phyloP scores from a whole-genome alignment of 129 eudicot genomes.

The Escallonia rubra region DNA sequence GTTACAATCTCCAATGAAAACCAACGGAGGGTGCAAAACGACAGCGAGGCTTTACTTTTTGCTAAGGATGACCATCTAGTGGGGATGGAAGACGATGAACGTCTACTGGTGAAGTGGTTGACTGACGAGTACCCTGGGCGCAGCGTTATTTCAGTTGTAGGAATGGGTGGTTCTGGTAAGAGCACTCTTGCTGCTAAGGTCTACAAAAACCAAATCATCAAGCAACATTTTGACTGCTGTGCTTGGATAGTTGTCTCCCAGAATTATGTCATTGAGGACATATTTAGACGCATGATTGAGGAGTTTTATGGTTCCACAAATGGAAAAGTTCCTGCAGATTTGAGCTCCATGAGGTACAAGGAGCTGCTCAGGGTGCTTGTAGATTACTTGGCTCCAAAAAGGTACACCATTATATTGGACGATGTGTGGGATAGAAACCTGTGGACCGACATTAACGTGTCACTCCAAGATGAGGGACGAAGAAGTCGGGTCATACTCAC shows the following conservation, averaged over 20 bases:
- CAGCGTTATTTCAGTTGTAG: constrained; percentile 1
- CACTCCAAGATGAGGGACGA: constrained; percentile 5
- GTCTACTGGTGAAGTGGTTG: neutral
- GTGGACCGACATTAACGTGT: neutral
- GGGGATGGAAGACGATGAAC: neutral
- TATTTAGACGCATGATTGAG: neutral
- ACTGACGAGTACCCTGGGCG: neutral
- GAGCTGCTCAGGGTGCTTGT: neutral
- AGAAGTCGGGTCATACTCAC: constrained; percentile 18
- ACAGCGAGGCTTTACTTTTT: neutral
- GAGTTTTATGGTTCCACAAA: neutral
- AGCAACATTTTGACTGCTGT: neutral
- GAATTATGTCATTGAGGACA: neutral
- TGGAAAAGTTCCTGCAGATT: neutral
- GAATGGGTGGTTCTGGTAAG: constrained; percentile 30
- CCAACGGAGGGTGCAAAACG: neutral
- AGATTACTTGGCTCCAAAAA: neutral
- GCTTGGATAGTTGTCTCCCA: constrained; percentile 23
- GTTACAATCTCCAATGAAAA: too few relatives aligned
- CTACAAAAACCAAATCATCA: neutral
- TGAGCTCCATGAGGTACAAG: neutral
- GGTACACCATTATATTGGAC: constrained; percentile 16
- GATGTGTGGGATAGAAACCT: constrained; percentile 14
- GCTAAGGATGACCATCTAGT: neutral
- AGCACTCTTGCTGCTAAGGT: constrained; percentile 18